phyloP scores from a whole-genome alignment of 495 filamentous ascomycete species.

The Thermochaetoides thermophila region DNA sequence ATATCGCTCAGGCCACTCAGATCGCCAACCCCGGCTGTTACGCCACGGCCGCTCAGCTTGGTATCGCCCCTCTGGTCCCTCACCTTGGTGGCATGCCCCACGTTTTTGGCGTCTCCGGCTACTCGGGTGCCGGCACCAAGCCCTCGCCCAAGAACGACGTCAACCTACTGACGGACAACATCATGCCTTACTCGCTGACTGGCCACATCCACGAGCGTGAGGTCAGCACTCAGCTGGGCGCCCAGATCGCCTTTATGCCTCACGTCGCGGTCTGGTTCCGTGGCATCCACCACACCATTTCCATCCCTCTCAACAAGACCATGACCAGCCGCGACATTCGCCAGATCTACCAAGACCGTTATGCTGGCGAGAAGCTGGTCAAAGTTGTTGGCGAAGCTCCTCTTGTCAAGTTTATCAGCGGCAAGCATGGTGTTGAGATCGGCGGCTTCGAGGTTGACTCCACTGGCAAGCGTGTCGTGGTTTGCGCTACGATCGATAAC shows the following conservation, averaged over 20 bases:
- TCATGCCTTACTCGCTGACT: slow-evolving; percentile 85
- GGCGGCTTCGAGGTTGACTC: slow-evolving; percentile 89
- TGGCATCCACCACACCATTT: slow-evolving; percentile 86
- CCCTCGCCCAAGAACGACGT: slow-evolving; percentile 93
- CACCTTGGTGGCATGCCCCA: slow-evolving; percentile 70
- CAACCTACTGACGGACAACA: slow-evolving; percentile 68
- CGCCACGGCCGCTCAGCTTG: slow-evolving; percentile 89
- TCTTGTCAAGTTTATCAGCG: slow-evolving; percentile 73
- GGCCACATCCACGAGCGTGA: slow-evolving; percentile 95
- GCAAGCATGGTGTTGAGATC: slow-evolving; percentile 87
- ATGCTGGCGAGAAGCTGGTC: slow-evolving; percentile 86
- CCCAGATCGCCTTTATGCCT: slow-evolving; percentile 72
- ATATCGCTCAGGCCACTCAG: slow-evolving; percentile 68
- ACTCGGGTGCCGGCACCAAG: slow-evolving; percentile 94
- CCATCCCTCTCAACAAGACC: slow-evolving; percentile 65
- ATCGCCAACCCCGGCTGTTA: slow-evolving; percentile 96
- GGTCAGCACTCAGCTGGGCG: slow-evolving; percentile 65
- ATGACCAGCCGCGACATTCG: slow-evolving; percentile 88
- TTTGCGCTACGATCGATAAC: slow-evolving; percentile 97
- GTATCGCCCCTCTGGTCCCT: slow-evolving; percentile 68
- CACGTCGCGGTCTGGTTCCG: slow-evolving; percentile 98
- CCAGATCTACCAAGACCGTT: slow-evolving; percentile 89
- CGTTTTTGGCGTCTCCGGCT: slow-evolving; percentile 86
- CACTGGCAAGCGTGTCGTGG: slow-evolving; percentile 74
- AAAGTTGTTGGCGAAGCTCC: slow-evolving; percentile 84